A percentile compares a stretch with the other conserved stretches of the same genome.
phyloP scores from a whole-genome alignment of 139 green algal species.

The Astrephomene gubernaculifera region DNA sequence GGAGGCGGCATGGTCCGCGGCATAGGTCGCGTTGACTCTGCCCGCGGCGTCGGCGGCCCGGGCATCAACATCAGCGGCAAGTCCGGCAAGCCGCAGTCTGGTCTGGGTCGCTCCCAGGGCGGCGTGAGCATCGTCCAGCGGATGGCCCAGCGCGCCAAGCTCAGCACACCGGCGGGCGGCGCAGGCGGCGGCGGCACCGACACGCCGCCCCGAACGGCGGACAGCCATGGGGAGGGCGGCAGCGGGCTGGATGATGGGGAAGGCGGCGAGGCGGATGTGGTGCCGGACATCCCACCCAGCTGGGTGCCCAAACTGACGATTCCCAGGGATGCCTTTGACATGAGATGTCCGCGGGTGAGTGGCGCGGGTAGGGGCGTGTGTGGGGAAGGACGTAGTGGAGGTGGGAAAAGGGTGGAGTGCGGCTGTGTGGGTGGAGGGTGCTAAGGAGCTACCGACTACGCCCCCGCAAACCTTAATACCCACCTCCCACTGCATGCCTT shows the following conservation, averaged over 20 bases:
- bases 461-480: too few species aligned
- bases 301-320: slow-evolving; percentile 84
- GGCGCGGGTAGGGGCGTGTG: too few species aligned
- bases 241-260: slow-evolving; percentile 41
- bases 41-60: too few species aligned
- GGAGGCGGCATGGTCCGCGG: background rate
- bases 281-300: slow-evolving; percentile 78
- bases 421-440: too few species aligned
- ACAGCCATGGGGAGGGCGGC: slow-evolving; percentile 20
- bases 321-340: slow-evolving; percentile 82
- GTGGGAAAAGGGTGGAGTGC: too few species aligned
- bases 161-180: slow-evolving; percentile 20
- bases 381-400: too few species aligned
- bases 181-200: background rate
- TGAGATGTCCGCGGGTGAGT: slow-evolving; percentile 76
- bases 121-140: slow-evolving; percentile 31
- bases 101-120: background rate
- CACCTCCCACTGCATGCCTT: too few species aligned
- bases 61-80: background rate
- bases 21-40: background rate
- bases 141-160: slow-evolving; percentile 31
- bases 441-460: too few species aligned
- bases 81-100: background rate
- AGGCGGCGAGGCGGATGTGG: slow-evolving; percentile 54
- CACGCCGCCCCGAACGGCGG: slow-evolving; percentile 53